Evolutionary conservation across 148 eudicot genomes (phyloP).

Genomic region (Amaranthus hypochondriacus): DNA sequence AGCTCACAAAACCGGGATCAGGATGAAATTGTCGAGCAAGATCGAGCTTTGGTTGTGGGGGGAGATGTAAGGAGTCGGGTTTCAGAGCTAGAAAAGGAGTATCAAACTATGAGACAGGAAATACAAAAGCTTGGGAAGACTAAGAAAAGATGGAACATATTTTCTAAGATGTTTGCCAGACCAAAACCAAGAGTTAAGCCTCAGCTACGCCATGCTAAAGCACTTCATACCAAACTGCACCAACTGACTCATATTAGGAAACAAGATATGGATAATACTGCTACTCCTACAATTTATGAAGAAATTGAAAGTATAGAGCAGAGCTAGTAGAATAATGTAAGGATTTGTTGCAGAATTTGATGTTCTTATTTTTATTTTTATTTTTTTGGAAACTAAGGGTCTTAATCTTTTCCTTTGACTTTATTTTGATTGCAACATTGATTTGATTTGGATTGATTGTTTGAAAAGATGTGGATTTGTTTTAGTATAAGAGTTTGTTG

Average conservation of each 20-base stretch:
- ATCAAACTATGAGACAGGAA: slow-evolving; percentile 50
- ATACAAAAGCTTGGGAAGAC: slow-evolving; percentile 46
- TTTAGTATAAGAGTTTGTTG: too few species aligned
- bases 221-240: slow-evolving; percentile 16
- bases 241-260: slow-evolving; percentile 16
- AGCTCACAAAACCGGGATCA: slow-evolving; percentile 37
- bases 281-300: not conserved
- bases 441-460: too few species aligned
- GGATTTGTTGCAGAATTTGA: too few species aligned
- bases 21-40: slow-evolving; percentile 23
- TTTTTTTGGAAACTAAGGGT: too few species aligned
- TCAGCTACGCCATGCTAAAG: slow-evolving; percentile 24
- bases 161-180: slow-evolving; percentile 42
- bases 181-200: slow-evolving; percentile 26
- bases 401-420: too few species aligned
- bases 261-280: slow-evolving; percentile 14
- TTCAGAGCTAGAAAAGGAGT: slow-evolving; percentile 65
- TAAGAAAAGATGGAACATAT: slow-evolving; percentile 54
- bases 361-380: too few species aligned
- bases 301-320: not conserved
- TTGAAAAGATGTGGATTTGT: too few species aligned
- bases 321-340: not conserved
- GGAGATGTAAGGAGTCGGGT: slow-evolving; percentile 55
- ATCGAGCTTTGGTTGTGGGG: slow-evolving; percentile 25
- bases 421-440: too few species aligned